These are phyloP conservation scores for Phytophthora colocasiae DNA, from an alignment of 352 stramenopile genomes.

Conservation along the genomic window DNA sequence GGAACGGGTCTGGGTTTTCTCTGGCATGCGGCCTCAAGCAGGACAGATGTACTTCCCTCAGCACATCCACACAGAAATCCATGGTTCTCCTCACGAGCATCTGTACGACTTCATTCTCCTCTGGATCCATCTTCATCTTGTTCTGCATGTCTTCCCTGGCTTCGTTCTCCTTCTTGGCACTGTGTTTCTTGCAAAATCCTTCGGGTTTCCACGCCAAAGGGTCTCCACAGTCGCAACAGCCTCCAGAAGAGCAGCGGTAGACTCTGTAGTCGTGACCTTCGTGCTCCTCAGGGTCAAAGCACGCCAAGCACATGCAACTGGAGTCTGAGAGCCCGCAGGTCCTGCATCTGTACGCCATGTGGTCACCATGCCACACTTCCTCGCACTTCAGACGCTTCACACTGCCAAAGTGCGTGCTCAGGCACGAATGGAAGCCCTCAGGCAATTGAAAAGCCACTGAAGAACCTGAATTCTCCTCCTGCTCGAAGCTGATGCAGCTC, in stretches of 20 bases:
- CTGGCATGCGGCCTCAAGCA: conserved; percentile 47
- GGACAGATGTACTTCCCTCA: conserved; percentile 61
- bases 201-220: conserved; percentile 77
- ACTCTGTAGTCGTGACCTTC: conserved; percentile 85
- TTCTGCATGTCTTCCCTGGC: conserved; percentile 1
- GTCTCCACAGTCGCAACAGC: conserved; percentile 87
- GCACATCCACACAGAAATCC: conserved; percentile 64
- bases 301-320: conserved; percentile 86
- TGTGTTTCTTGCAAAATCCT: conserved; percentile 84
- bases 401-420: conserved; percentile 63
- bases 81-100: conserved; percentile 53
- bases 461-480: conserved; percentile 33
- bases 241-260: conserved; percentile 81
- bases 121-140: conserved; percentile 40
- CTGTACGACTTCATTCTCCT: conserved; percentile 53
- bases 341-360: conserved; percentile 87
- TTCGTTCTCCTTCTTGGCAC: conserved; percentile 6
- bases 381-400: conserved; percentile 83
- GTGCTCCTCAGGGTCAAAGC: conserved; percentile 82
- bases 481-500: conserved; percentile 42
- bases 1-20: conserved; percentile 44
- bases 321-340: conserved; percentile 88
- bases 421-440: conserved; percentile 52
- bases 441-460: conserved; percentile 42
- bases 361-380: conserved; percentile 88